phyloP scores from a whole-genome alignment of 179 eudicot genomes.

The Spinacia oleracea region DNA sequence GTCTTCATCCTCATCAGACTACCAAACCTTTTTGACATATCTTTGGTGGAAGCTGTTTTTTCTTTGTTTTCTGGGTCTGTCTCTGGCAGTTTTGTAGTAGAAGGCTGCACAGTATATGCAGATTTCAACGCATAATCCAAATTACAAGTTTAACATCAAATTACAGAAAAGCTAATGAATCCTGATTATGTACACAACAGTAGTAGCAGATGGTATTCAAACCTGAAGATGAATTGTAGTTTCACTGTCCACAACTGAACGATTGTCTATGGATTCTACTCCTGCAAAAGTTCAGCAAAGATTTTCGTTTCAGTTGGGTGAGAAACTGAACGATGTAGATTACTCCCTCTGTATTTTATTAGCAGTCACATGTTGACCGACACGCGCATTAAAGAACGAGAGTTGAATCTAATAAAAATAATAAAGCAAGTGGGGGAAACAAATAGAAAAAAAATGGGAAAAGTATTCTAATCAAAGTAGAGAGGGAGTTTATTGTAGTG shows the following conservation, averaged over 20 bases:
- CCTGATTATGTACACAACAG: not conserved
- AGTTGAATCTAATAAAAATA: too few relatives aligned
- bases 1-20: slow-evolving; percentile 16
- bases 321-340: not conserved
- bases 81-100: slow-evolving; percentile 25
- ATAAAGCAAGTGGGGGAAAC: too few relatives aligned
- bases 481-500: too few relatives aligned
- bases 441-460: too few relatives aligned
- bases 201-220: not conserved
- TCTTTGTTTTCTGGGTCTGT: slow-evolving; percentile 21
- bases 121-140: not conserved
- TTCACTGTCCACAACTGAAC: slow-evolving; percentile 17
- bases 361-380: too few relatives aligned
- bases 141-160: not conserved
- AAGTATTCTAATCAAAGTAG: too few relatives aligned
- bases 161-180: not conserved
- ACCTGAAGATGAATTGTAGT: slow-evolving; percentile 27
- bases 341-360: too few relatives aligned
- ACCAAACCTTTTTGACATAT: slow-evolving; percentile 25
- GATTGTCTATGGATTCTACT: slow-evolving; percentile 13
- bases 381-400: too few relatives aligned
- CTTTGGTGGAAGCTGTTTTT: slow-evolving; percentile 8
- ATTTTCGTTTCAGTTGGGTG: not conserved
- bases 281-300: slow-evolving; percentile 19
- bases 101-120: slow-evolving; percentile 34